A percentile compares a stretch with the other conserved stretches of the same genome.
Conservation (phyloP, 2,329 filamentous ascomycete genomes). For the Trichocomaceae sp. region DNA sequence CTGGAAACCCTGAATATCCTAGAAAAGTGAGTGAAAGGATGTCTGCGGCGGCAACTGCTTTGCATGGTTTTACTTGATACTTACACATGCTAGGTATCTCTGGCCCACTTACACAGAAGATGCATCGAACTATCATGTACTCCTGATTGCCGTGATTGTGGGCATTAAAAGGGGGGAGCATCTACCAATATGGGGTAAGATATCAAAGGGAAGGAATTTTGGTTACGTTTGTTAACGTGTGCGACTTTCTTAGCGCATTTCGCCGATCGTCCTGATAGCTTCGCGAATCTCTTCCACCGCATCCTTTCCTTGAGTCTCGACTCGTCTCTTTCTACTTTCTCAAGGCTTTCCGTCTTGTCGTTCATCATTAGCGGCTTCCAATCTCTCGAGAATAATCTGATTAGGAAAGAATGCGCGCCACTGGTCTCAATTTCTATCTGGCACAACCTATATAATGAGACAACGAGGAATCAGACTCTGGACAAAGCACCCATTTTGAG, state of each 20-base stretch:
- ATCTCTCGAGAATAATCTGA: conserved; percentile 78
- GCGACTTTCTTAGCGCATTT: conserved; percentile 57
- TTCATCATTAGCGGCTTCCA: conserved; percentile 92
- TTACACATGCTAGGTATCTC: conserved; percentile 58
- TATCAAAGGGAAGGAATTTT: background rate
- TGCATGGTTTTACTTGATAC: conserved; percentile 18
- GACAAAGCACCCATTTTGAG: conserved; percentile 66
- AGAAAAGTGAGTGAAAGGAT: conserved; percentile 55
- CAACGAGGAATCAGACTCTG: conserved; percentile 64
- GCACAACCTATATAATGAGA: conserved; percentile 81
- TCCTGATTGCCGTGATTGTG: conserved; percentile 76
- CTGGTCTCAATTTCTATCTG: conserved; percentile 91
- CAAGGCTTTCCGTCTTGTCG: conserved; percentile 75
- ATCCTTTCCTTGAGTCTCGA: conserved; percentile 81
- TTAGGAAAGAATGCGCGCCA: conserved; percentile 93
- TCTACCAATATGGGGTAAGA: conserved; percentile 75
- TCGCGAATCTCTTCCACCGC: conserved; percentile 82
- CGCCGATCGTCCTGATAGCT: conserved; percentile 67
- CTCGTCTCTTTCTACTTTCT: conserved; percentile 54
- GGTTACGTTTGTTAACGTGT: conserved; percentile 9
- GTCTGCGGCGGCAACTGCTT: background rate
- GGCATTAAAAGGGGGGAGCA: conserved; percentile 85
- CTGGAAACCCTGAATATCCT: conserved; percentile 87
- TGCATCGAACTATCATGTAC: conserved; percentile 83
- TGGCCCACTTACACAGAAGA: conserved; percentile 91